Percentiles rank a stretch among this genome's conserved stretches.
Evolutionary conservation across 2,329 filamentous ascomycete species (phyloP).

Genomic region (Penicillium sp.): DNA sequence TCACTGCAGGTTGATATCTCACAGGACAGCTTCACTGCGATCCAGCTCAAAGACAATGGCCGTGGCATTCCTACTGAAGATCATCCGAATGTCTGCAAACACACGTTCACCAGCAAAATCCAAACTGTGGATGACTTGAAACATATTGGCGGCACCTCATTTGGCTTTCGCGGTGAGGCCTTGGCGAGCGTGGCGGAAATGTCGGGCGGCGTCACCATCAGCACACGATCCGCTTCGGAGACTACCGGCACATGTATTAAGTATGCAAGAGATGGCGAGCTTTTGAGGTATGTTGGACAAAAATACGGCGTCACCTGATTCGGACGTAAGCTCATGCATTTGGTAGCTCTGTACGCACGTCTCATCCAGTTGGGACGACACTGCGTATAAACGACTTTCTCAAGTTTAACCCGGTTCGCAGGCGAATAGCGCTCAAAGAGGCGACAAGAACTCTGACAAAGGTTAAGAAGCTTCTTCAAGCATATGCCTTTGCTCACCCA

Average conservation of each 20-base stretch:
- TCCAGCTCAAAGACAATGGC: conserved; percentile 62
- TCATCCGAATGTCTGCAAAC: conserved; percentile 52
- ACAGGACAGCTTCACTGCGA: conserved; percentile 55
- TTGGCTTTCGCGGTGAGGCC: conserved; percentile 64
- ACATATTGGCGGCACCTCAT: conserved; percentile 51
- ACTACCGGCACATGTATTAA: conserved; percentile 50
- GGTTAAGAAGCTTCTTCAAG: conserved; percentile 53
- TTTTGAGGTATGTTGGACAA: conserved; percentile 39
- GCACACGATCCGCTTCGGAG: conserved; percentile 56
- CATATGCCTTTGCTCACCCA: conserved; percentile 58
- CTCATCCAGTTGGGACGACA: conserved; percentile 58
- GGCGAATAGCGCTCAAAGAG: conserved; percentile 52
- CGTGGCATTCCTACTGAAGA: conserved; percentile 57
- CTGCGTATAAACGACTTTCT: conserved; percentile 56
- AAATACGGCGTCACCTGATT: not conserved
- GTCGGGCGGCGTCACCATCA: conserved; percentile 50
- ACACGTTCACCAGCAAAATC: conserved; percentile 63
- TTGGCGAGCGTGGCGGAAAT: conserved; percentile 59
- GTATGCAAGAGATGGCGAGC: conserved; percentile 49
- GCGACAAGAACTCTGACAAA: conserved; percentile 48
- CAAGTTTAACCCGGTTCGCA: conserved; percentile 56
- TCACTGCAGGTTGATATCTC: conserved; percentile 57
- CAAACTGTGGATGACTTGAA: conserved; percentile 53
- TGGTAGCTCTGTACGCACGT: conserved; percentile 37
- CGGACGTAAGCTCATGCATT: not conserved